Evolutionary conservation across 139 green algal species (phyloP), one percentile per base, ranked within the genome.

Genomic region (Volvox reticuliferus): DNA sequence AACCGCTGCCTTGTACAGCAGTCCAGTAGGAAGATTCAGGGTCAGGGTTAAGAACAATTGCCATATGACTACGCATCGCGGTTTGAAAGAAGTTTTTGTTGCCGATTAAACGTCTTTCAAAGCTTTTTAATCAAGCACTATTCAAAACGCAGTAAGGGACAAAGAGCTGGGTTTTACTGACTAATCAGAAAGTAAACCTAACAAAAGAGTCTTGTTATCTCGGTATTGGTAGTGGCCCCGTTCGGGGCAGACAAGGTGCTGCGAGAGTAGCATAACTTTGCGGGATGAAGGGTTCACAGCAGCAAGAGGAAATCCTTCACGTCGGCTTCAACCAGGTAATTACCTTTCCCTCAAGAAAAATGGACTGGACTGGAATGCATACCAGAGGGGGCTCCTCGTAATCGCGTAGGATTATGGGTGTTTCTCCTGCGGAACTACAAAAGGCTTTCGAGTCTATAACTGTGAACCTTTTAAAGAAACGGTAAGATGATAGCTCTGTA

Each of bases 401-500:
- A 33, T 35, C 28, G 21, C 22, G n/a, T 75, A 90, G 89, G 97
- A 99, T 88, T 93, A 91, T 50, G 95, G 93, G 12, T 99, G 98
- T 93, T 99, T 99, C 86, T 93, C 95, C 0, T 97, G 93, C 26
- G 97, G 97, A 50, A 98, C 96, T 0, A 94, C 83, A 44, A 93
- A 79, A 12, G 97, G 98, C 12, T 99, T 99, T 88, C 87, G 96
- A 0, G 96, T 99, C 0, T 99, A 97, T 92, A 99, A 98, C 84
- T 98, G 95, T 91, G 97, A 99, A 32, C 97, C 98, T 5, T 99
- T 99, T 79, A 96, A 97, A 75, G 96, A 99, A 71, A 98, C 96
- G 92, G 97, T 99, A 69, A 55, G 86, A 30, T 83, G 35, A 13
- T 17, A 18, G 12, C 28, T 19, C 26, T 61, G 24, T 85, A 32